Evolutionary conservation across 2,329 filamentous ascomycete genomes (phyloP).

Genomic region (Ophiostoma sp.): DNA sequence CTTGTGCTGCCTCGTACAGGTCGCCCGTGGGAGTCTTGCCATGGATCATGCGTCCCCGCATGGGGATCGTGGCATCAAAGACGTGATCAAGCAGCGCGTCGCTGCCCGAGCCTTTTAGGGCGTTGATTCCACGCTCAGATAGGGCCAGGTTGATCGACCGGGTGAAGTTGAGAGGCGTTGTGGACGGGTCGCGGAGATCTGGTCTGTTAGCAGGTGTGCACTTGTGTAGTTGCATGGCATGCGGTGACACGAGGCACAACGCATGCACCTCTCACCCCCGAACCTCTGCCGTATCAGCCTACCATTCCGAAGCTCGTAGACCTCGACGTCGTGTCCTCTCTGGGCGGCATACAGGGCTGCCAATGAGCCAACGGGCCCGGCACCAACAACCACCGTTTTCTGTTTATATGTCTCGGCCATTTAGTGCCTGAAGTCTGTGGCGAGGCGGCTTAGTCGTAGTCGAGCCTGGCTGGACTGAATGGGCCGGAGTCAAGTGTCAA

Average conservation of each 20-base stretch:
- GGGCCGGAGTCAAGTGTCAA: not conserved
- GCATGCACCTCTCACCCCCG: not conserved
- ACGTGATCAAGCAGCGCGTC: slow-evolving; percentile 66
- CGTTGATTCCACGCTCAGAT: slow-evolving; percentile 88
- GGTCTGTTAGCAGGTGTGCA: slow-evolving; percentile 4
- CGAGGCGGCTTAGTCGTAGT: not conserved
- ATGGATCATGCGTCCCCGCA: slow-evolving; percentile 97
- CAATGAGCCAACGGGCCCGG: slow-evolving; percentile 86
- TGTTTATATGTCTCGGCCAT: slow-evolving; percentile 32
- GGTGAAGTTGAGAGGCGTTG: slow-evolving; percentile 85
- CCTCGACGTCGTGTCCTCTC: slow-evolving; percentile 80
- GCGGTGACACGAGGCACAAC: not conserved
- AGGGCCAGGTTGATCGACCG: slow-evolving; percentile 98
- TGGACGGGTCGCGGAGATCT: slow-evolving; percentile 84
- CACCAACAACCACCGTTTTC: slow-evolving; percentile 80
- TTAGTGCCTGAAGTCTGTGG: not conserved
- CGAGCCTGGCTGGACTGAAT: not conserved
- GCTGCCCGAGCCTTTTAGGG: slow-evolving; percentile 66
- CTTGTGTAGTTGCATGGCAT: not conserved
- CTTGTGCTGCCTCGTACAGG: slow-evolving; percentile 72
- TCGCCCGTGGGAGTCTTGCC: slow-evolving; percentile 58
- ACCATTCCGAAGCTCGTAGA: slow-evolving; percentile 93
- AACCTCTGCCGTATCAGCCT: slow-evolving; percentile 23
- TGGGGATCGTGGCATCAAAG: slow-evolving; percentile 75
- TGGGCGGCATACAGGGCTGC: slow-evolving; percentile 89